Evolutionary conservation across 163 green algal genomes (phyloP).

Genomic region (Chlorella variabilis): DNA sequence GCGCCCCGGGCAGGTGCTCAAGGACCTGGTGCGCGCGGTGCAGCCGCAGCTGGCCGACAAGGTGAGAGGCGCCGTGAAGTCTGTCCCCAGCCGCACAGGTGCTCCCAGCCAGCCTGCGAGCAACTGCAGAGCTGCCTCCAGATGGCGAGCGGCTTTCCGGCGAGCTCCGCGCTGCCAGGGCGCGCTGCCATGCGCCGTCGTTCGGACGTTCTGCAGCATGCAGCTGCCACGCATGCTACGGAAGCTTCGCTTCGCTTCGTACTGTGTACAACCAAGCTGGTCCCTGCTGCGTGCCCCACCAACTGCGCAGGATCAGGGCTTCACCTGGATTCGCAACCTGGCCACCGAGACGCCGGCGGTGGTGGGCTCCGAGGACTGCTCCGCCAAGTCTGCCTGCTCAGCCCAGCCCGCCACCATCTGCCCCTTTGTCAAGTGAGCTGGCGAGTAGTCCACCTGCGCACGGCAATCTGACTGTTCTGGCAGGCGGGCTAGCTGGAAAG

Average conservation of each 20-base stretch:
- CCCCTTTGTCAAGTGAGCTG: slow-evolving; percentile 50
- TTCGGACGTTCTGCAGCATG: no score
- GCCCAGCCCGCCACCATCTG: slow-evolving; percentile 49
- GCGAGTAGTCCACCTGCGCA: no score
- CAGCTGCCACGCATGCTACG: no score
- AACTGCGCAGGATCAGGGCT: slow-evolving; percentile 41
- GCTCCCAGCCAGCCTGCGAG: no score
- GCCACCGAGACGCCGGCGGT: slow-evolving; percentile 43
- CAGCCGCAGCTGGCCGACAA: background rate
- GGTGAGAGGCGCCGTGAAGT: background rate
- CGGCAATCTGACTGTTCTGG: background rate
- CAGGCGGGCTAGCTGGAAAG: background rate
- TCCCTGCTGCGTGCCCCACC: no score
- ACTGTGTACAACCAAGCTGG: no score
- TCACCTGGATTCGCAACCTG: slow-evolving; percentile 57
- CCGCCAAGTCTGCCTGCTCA: slow-evolving; percentile 24
- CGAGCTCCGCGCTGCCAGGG: no score
- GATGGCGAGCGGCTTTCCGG: no score
- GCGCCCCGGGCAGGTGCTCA: slow-evolving; percentile 50
- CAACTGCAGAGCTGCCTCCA: no score
- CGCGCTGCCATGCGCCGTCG: no score
- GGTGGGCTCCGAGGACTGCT: slow-evolving; percentile 31
- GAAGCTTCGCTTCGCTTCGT: no score
- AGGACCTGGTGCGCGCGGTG: slow-evolving; percentile 44
- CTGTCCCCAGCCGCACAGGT: no score